Conservation (phyloP, 352 stramenopile species). For the Globisporangium carolinianum region DNA sequence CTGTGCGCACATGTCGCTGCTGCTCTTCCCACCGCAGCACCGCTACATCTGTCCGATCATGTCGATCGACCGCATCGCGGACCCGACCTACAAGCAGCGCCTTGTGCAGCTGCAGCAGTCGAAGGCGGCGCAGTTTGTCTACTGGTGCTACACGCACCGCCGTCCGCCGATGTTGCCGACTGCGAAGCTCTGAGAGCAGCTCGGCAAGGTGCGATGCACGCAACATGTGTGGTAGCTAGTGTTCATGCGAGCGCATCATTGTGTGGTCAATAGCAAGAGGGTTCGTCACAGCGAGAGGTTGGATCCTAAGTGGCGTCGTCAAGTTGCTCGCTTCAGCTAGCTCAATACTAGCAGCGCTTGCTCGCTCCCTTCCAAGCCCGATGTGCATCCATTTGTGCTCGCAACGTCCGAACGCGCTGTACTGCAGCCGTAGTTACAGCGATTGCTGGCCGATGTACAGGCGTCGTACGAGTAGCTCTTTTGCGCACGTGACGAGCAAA, state of each 20-base stretch:
- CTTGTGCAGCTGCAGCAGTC: conserved; percentile 24
- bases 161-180: conserved; percentile 15
- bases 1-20: conserved; percentile 37
- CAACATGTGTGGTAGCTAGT: too few relatives aligned
- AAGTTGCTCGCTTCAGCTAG: too few relatives aligned
- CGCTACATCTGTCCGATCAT: conserved; percentile 28
- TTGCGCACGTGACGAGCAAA: too few relatives aligned
- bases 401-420: conserved; percentile 27
- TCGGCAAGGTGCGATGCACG: neutral
- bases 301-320: too few relatives aligned
- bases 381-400: conserved; percentile 10
- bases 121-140: conserved; percentile 35
- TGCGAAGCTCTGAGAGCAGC: conserved; percentile 9
- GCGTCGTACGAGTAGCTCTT: conserved; percentile 8
- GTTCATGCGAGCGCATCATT: too few relatives aligned
- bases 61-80: conserved; percentile 14
- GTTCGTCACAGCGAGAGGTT: too few relatives aligned
- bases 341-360: too few relatives aligned
- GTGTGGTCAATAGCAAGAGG: too few relatives aligned
- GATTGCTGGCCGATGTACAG: neutral
- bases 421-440: conserved; percentile 6
- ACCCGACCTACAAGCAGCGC: conserved; percentile 20
- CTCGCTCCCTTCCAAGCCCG: too few relatives aligned
- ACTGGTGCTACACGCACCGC: conserved; percentile 50
- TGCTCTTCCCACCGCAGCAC: conserved; percentile 31